Evolutionary conservation across 73 alveolate genomes (phyloP).

Genomic region (Paramecium tetraurelia): DNA sequence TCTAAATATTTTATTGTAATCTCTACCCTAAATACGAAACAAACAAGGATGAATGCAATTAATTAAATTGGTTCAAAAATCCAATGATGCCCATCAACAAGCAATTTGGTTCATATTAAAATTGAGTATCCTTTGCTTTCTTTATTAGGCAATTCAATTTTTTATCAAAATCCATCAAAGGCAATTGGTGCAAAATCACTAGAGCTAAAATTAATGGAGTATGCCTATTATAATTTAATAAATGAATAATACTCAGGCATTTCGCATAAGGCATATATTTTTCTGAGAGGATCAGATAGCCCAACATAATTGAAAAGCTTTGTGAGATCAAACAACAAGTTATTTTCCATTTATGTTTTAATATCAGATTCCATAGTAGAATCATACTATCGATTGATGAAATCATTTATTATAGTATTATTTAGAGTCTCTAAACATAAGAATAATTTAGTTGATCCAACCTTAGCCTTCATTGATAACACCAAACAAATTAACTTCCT

Average conservation of each 20-base stretch:
- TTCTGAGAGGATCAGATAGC: conserved; percentile 45
- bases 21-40: conserved; percentile 18
- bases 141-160: not conserved
- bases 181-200: not conserved
- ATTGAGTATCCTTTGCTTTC: not conserved
- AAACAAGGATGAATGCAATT: not conserved
- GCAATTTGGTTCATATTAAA: conserved; percentile 55
- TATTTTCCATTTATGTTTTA: conserved; percentile 41
- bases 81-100: conserved; percentile 42
- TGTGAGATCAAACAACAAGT: conserved; percentile 38
- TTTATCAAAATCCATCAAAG: conserved; percentile 25
- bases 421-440: conserved; percentile 46
- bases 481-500: conserved; percentile 47
- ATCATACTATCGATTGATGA: conserved; percentile 34
- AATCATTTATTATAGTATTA: conserved; percentile 42
- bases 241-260: not conserved
- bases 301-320: conserved; percentile 53
- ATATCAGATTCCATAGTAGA: conserved; percentile 43
- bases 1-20: not conserved
- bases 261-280: conserved; percentile 19
- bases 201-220: conserved; percentile 45
- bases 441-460: conserved; percentile 52
- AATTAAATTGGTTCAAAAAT: conserved; percentile 46
- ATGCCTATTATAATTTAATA: not conserved
- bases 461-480: conserved; percentile 51